Base-by-base conservation (phyloP, 129 eudicot species). In the Silybum marianum region DNA sequence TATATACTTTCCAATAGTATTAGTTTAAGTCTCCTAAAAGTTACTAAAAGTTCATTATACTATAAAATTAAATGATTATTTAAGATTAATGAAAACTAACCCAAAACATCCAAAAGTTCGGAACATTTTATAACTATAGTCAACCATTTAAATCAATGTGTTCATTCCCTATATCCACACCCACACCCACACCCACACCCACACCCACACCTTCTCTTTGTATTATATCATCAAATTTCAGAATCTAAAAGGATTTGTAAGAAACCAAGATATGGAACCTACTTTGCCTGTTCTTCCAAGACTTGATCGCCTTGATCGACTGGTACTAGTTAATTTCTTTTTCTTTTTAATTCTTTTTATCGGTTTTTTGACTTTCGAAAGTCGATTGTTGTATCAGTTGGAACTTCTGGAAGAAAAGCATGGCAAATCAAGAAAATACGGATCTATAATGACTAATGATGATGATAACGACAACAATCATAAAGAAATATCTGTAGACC, bases 281-380 rank as follows among this genome's bases (percentile, higher is more conserved):
- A 77, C 85, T 84, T 24, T 88, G 88, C 97, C 97, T 46, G 84
- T 90, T 85, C 86, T 92, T n/a, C 87, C 93, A 51, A 78, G 97
- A 80, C 74, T 92, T 21, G 89, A 92, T 80, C 97, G 97, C 67
- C 97, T 92, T 44, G 97, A 92, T 82, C 93, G 91, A 21, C 44
- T 92, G 85, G 97, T 92, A 90, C 77, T 42, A 32, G 0, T 78
- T 42, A 7, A 19, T 68, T 60, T 62, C 13, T 40, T 82, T 0
- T 11, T 32, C 32, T 12, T 24, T 0, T 3, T 10, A 1, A 76
- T n/a, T 62, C 13, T 38, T 28, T 46, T 0, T 22, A 18, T 23
- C 2, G 9, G 25, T 54, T 23, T 3, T 70, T 38, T 40, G 16
- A 40, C 63, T 60, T 62, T 38, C 0, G 9, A 62, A 36, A 39